phyloP scores from a whole-genome alignment of 495 filamentous ascomycete genomes.

The Xylaria telfairii region DNA sequence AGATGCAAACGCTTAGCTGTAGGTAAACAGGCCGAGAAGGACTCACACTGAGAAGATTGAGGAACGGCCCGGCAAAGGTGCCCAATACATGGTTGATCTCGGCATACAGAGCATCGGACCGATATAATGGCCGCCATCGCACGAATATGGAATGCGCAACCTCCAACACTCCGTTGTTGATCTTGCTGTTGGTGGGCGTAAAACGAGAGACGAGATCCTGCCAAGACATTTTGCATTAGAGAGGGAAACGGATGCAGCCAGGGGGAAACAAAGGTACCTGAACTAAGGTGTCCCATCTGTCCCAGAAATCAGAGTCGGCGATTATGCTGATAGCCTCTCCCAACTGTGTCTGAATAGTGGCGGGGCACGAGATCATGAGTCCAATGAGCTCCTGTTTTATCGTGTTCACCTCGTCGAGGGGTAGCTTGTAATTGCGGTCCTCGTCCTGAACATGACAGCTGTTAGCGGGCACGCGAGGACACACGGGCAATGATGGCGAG shows the following conservation, averaged over 20 bases:
- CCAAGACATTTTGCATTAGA: neutral
- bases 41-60: conserved; percentile 74
- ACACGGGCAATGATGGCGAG: neutral
- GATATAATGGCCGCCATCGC: conserved; percentile 91
- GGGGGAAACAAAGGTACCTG: conserved; percentile 18
- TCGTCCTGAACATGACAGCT: conserved; percentile 65
- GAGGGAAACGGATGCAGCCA: neutral
- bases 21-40: neutral
- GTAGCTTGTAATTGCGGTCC: conserved; percentile 88
- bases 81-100: conserved; percentile 94
- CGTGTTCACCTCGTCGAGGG: conserved; percentile 75
- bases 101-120: conserved; percentile 85
- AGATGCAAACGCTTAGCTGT: conserved; percentile 18
- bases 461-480: conserved; percentile 19
- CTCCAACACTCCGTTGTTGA: conserved; percentile 92
- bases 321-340: conserved; percentile 97
- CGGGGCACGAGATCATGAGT: conserved; percentile 90
- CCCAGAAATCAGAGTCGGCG: conserved; percentile 97
- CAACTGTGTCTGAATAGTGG: conserved; percentile 87
- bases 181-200: conserved; percentile 72
- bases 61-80: conserved; percentile 81
- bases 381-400: conserved; percentile 96
- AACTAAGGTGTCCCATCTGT: conserved; percentile 85
- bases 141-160: conserved; percentile 99
- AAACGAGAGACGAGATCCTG: conserved; percentile 75